phyloP scores from a whole-genome alignment of 2,329 filamentous ascomycete species.

The Coniochaeta pulveracea region DNA sequence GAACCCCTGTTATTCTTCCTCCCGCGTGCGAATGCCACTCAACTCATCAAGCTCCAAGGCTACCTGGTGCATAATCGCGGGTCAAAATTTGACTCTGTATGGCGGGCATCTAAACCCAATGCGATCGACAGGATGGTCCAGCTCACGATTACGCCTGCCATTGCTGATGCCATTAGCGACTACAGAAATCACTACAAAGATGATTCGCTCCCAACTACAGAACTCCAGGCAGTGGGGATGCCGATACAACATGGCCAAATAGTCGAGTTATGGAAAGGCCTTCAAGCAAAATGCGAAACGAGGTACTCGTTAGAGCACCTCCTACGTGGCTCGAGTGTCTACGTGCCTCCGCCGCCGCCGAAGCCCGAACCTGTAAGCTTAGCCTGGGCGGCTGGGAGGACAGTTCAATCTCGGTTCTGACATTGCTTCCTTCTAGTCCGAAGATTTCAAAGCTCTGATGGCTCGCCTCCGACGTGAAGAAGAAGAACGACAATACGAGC shows the following conservation, averaged over 20 bases:
- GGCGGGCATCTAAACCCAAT: too few species aligned
- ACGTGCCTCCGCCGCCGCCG: slow-evolving; percentile 66
- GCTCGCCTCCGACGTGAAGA: slow-evolving; percentile 70
- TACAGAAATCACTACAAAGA: too few species aligned
- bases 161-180: slow-evolving; percentile 54
- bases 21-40: neutral
- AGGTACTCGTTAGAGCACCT: slow-evolving; percentile 53
- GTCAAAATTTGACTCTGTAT: too few species aligned
- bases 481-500: slow-evolving; percentile 71
- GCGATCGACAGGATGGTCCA: too few species aligned
- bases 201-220: too few species aligned
- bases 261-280: slow-evolving; percentile 44
- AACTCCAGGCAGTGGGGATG: slow-evolving; percentile 44
- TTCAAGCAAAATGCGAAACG: slow-evolving; percentile 25
- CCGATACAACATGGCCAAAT: slow-evolving; percentile 65
- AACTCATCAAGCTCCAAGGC: slow-evolving; percentile 5
- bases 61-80: too few species aligned
- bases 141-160: slow-evolving; percentile 61
- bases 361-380: slow-evolving; percentile 62
- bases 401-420: too few species aligned
- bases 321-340: slow-evolving; percentile 60
- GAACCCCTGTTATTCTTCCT: neutral
- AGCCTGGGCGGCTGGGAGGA: too few species aligned
- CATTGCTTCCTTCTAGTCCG: slow-evolving; percentile 36
- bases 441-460: slow-evolving; percentile 84